Conservation (phyloP, 371 early-diverging fungal genomes). For the Mucor irregularis region DNA sequence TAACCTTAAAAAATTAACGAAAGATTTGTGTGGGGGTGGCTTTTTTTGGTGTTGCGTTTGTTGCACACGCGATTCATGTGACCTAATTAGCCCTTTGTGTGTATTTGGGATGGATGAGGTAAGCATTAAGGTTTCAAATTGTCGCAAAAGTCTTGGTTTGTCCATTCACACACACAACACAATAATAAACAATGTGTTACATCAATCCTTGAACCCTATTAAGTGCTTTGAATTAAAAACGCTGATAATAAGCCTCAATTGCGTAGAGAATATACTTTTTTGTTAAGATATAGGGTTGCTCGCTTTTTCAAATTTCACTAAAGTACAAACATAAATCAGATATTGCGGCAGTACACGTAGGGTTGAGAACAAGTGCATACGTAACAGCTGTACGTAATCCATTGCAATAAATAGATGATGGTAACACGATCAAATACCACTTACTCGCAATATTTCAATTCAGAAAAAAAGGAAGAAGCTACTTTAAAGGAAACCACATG, state of each 20-base stretch:
- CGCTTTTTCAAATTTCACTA: too few species aligned
- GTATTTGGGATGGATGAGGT: neutral
- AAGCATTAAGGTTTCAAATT: neutral
- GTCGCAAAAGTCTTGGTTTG: neutral
- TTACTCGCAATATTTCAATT: neutral
- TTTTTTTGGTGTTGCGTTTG: neutral
- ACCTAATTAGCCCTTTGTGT: neutral
- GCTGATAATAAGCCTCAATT: too few species aligned
- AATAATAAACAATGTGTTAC: neutral
- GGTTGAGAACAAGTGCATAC: too few species aligned
- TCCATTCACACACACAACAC: slow-evolving; percentile 4
- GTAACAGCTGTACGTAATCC: too few species aligned
- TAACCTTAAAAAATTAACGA: neutral
- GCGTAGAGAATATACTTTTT: too few species aligned
- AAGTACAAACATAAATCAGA: too few species aligned
- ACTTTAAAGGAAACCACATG: neutral
- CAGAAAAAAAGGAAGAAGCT: neutral
- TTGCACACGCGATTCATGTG: neutral
- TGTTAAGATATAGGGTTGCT: too few species aligned
- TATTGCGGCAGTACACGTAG: too few species aligned
- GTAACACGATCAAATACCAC: neutral
- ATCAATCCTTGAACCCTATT: slow-evolving; percentile 2
- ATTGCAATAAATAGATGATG: too few species aligned
- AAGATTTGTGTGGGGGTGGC: too few species aligned
- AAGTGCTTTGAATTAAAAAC: too few species aligned